phyloP scores from a whole-genome alignment of 1,139 yeast genomes.

The Groenewaldozyma auringiensis region DNA sequence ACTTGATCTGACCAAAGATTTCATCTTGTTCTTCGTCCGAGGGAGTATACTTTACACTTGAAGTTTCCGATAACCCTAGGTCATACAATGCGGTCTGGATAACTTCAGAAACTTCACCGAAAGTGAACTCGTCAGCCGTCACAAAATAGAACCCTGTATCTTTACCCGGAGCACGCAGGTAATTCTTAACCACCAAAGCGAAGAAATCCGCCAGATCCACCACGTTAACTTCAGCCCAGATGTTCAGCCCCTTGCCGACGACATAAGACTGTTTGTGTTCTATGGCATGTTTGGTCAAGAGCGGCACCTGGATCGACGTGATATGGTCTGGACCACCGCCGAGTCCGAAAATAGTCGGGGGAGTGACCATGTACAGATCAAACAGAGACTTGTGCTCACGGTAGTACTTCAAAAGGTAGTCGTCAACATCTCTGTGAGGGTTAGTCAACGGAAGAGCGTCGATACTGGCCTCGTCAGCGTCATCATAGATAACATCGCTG shows the following conservation, averaged over 20 bases:
- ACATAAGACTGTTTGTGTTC: constrained; percentile 29
- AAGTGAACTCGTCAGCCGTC: constrained; percentile 30
- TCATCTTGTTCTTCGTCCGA: constrained; percentile 10
- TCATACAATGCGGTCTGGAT: constrained; percentile 20
- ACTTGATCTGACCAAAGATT: constrained; percentile 10
- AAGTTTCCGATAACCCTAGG: constrained; percentile 12
- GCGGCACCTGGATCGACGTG: constrained; percentile 34
- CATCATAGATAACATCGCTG: constrained; percentile 29
- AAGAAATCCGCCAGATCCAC: constrained; percentile 35
- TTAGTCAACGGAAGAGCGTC: constrained; percentile 29
- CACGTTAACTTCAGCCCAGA: constrained; percentile 37
- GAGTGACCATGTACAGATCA: constrained; percentile 17
- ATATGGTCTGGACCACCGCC: constrained; percentile 34
- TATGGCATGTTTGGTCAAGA: constrained; percentile 23
- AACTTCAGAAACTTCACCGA: constrained; percentile 30
- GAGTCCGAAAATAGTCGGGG: constrained; percentile 29
- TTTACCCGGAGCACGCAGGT: constrained; percentile 30
- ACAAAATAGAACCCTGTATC: constrained; percentile 36
- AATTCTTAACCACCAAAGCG: constrained; percentile 24
- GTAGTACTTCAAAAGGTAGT: constrained; percentile 16
- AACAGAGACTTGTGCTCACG: constrained; percentile 11
- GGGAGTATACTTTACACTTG: constrained; percentile 6
- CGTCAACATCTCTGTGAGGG: constrained; percentile 37
- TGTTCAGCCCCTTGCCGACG: constrained; percentile 32
- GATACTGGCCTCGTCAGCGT: constrained; percentile 29